Conservation (phyloP, 345 rosid genomes). For the Atalantia buxifolia region DNA sequence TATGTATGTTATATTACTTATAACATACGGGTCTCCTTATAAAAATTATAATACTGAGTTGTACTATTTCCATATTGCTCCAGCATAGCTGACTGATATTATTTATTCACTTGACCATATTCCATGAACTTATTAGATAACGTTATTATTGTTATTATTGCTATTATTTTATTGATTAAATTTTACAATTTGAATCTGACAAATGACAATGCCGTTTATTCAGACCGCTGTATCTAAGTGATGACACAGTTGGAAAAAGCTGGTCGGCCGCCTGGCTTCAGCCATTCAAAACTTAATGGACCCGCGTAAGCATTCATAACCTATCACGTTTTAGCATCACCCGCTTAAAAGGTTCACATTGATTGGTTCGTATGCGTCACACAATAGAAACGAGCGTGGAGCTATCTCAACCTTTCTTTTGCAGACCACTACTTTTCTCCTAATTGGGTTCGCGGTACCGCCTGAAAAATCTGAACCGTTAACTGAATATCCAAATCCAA, state of each 20-base stretch:
- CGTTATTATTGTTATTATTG: no score
- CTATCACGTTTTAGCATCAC: background rate
- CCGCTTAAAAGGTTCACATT: background rate
- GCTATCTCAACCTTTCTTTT: background rate
- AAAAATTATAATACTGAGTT: no score
- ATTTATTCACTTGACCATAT: no score
- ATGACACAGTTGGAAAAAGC: background rate
- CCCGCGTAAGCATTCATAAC: background rate
- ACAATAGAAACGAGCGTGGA: background rate
- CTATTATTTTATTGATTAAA: no score
- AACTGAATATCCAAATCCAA: background rate
- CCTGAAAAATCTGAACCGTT: constrained; percentile 7
- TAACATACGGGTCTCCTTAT: no score
- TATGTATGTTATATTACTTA: no score
- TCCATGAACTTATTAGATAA: no score
- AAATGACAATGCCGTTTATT: background rate
- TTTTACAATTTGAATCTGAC: no score
- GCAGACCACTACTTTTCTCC: constrained; percentile 23
- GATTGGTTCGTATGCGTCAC: background rate
- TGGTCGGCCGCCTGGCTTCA: no score
- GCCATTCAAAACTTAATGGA: background rate
- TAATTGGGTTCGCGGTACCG: constrained; percentile 18
- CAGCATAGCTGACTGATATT: no score
- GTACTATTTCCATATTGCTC: no score
- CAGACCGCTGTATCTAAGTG: no score